Base-by-base conservation (phyloP, 2,329 filamentous ascomycete species). In the Beauveria pseudobassiana region DNA sequence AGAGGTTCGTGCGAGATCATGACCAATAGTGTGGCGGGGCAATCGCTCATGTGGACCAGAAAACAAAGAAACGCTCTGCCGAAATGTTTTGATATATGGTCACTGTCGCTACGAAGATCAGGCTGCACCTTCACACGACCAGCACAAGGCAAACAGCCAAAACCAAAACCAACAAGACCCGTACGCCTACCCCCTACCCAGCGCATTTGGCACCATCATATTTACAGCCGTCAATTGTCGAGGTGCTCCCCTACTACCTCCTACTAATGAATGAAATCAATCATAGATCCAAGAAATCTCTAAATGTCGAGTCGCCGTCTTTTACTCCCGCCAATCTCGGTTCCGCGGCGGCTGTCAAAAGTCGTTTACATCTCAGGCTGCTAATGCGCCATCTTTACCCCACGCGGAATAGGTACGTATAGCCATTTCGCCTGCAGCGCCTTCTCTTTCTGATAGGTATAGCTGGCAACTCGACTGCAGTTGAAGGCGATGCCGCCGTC, bases 221-320 rank as follows among this genome's bases (percentile, higher is more conserved):
- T 14, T 43, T 43, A 42, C 52, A 24, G 7, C 49, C 49, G 30
- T 20, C 18, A 3, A 28, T 18, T 12, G 9, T 20, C n/a, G 34
- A 12, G 14, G 8, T 20, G 9, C 26, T 14, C 7, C 22, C n/a
- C 18, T 45, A 2, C 38, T 3, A n/a, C 4, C n/a, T 75, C 70
- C 83, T 86, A 22, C 7, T 34, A 3, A 24, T 30, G 24, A 50
- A 1, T 46, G 34, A 62, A 76, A 74, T 80, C 82, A 78, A 72
- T 78, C 78, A 45, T 63, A 82, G 80, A 63, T 71, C 78, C 26
- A 91, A 91, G 75, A 95, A 92, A 74, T 81, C 88, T 30, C 82
- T 99, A 67, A 99, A 96, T 74, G 95, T 96, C 70, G 95, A 98
- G 70, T 98, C 95, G 9, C 93, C 95, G 14, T 91, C 93, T 53